Base-by-base conservation (phyloP, 1,139 yeast species). In the Saccharomyces hybrid region DNA sequence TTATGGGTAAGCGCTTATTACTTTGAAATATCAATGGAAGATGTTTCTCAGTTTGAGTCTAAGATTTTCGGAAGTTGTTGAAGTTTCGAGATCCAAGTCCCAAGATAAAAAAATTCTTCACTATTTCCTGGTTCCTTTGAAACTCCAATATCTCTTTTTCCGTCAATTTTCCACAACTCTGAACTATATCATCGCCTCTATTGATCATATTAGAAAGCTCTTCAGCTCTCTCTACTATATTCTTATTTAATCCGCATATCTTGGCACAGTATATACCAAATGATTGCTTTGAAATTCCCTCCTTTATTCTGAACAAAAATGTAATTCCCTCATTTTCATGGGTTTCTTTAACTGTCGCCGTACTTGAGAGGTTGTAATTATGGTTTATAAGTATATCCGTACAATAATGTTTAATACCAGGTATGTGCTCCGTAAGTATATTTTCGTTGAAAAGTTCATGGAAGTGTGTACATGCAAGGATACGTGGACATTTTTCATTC, bases 401-500 rank as follows among this genome's bases (percentile, higher is more conserved):
- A 16, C 48, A 46, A 44, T 59, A 64, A 55, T 64, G 68, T 14
- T 55, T 56, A 1, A 67, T 56, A 1, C 63, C 66, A 0, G 49
- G 48, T 3, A 59, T 47, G 1, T 47, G 16, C 4, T 54, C 49
- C 0, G 62, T 44, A 11, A 72, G 44, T 0, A 68, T 49, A 3
- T 64, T 59, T 0, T 62, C 56, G 12, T 64, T 60, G 51, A 75
- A 73, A 12, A 76, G 55, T 51, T 75, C 80, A 59, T 73, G 75
- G 55, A 75, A 76, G 64, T 78, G 81, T 0, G 81, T 77, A 9
- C 78, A 73, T 1, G 75, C 64, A 2, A 77, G 50, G 0, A 71
- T 62, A 49, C 75, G 63, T 0, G 78, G 75, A 38, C 74, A 61
- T 0, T 32, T 46, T 0, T 49, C 34, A 0, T 52, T 47, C 2